Base-by-base conservation (phyloP, 305 asterid species). In the Andrographis paniculata region DNA sequence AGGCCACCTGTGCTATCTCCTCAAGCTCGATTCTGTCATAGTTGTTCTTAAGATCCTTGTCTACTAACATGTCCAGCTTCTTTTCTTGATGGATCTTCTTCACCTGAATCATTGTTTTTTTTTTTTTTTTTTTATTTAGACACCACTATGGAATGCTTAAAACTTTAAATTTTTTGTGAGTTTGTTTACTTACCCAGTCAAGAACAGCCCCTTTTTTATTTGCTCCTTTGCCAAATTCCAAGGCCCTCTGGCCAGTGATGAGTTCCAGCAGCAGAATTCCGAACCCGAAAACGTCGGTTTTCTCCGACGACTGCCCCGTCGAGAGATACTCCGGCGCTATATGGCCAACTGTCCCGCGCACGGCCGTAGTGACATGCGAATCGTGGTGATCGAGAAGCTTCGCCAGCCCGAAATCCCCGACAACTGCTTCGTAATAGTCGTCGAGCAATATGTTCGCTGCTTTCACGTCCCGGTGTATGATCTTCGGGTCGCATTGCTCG, bases 291-390 rank as follows among this genome's bases (percentile, higher is more conserved):
- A 87, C 84, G 59, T 87, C n/a, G n/a, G n/a, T n/a, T n/a, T n/a
- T n/a, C n/a, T n/a, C n/a, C n/a, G n/a, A n/a, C n/a, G n/a, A n/a
- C n/a, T n/a, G n/a, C n/a, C n/a, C n/a, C n/a, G n/a, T n/a, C n/a
- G n/a, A n/a, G n/a, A n/a, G n/a, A n/a, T n/a, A n/a, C n/a, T n/a
- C n/a, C n/a, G n/a, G n/a, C n/a, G n/a, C n/a, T n/a, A n/a, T n/a
- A n/a, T n/a, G 97, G 14, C 97, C 97, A 17, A 84, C 95, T 0
- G 97, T 87, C 18, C 97, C 97, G 72, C 97, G 85, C 24, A 88
- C 97, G 6, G 97, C 95, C 4, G 97, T 88, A 0, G 97, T 88
- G 15, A 88, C 94, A 20, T 88, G 97, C 0, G 97, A 73, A 39
- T 84, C 95, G 7, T 56, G 79, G 49, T 84, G 97, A 56, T 88